phyloP scores from a whole-genome alignment of 257 asterid genomes.

The Solanum ossicruentum region DNA sequence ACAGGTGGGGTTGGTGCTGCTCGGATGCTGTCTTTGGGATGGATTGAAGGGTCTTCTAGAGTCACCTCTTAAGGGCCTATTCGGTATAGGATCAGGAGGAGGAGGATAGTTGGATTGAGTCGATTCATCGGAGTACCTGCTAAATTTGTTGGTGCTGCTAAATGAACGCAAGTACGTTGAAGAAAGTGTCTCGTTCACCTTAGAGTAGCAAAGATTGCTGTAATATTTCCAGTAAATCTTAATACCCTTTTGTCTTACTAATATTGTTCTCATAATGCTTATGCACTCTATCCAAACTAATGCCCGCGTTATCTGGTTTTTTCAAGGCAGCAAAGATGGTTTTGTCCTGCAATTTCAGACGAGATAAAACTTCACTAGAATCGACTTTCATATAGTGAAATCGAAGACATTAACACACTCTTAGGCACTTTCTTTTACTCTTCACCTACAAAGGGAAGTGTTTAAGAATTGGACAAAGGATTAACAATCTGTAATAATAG shows the following conservation, averaged over 20 bases:
- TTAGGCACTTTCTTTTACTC: background rate
- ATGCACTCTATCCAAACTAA: background rate
- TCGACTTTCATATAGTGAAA: background rate
- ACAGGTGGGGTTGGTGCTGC: background rate
- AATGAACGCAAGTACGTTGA: background rate
- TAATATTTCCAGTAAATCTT: background rate
- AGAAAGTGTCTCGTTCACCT: background rate
- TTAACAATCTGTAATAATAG: background rate
- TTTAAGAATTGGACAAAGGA: background rate
- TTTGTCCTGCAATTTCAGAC: background rate
- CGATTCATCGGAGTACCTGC: background rate
- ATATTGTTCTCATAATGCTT: background rate
- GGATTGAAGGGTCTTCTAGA: slow-evolving; percentile 2
- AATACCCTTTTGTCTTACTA: background rate
- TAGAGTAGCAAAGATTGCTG: background rate
- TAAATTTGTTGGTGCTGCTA: background rate
- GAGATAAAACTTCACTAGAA: background rate
- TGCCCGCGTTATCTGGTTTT: background rate
- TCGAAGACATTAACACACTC: background rate
- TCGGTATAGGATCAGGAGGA: slow-evolving; percentile 42
- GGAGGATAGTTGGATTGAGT: background rate
- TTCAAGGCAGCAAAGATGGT: background rate
- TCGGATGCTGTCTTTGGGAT: slow-evolving; percentile 9
- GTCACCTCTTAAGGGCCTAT: slow-evolving; percentile 31
- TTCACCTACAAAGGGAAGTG: background rate